A percentile compares a stretch with the other conserved stretches of the same genome.
Evolutionary conservation across 2,329 filamentous ascomycete genomes (phyloP).

Genomic region (Cladosporium halotolerans): DNA sequence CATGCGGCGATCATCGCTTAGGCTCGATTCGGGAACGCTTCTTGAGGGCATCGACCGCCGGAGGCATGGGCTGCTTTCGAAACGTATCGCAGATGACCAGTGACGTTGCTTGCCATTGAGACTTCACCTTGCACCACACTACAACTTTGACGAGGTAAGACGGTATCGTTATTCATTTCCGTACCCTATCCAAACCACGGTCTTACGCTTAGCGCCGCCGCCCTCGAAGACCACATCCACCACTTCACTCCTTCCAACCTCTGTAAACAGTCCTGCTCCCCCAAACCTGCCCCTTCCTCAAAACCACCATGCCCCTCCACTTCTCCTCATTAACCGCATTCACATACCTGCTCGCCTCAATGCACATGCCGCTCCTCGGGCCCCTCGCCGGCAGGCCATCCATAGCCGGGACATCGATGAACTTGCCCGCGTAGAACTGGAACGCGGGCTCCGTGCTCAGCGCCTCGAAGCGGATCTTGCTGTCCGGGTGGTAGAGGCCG

Average conservation of each 20-base stretch:
- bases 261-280: slow-evolving; percentile 77
- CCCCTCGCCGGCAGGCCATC: slow-evolving; percentile 57
- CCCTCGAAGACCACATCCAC: background rate
- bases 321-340: slow-evolving; percentile 77
- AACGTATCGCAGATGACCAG: no score
- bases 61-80: no score
- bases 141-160: background rate
- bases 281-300: slow-evolving; percentile 81
- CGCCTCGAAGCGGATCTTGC: slow-evolving; percentile 76
- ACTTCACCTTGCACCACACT: background rate
- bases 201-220: no score
- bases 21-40: no score
- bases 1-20: no score
- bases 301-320: slow-evolving; percentile 70
- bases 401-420: slow-evolving; percentile 64
- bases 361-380: slow-evolving; percentile 72
- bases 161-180: background rate
- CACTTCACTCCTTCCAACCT: slow-evolving; percentile 61
- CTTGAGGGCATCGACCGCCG: no score
- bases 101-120: no score
- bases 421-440: slow-evolving; percentile 91
- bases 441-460: slow-evolving; percentile 90
- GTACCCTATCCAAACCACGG: background rate
- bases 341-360: slow-evolving; percentile 86
- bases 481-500: slow-evolving; percentile 65